Base-by-base conservation (phyloP, 805 yeast species). In the Schizosaccharomyces osmophilus region DNA sequence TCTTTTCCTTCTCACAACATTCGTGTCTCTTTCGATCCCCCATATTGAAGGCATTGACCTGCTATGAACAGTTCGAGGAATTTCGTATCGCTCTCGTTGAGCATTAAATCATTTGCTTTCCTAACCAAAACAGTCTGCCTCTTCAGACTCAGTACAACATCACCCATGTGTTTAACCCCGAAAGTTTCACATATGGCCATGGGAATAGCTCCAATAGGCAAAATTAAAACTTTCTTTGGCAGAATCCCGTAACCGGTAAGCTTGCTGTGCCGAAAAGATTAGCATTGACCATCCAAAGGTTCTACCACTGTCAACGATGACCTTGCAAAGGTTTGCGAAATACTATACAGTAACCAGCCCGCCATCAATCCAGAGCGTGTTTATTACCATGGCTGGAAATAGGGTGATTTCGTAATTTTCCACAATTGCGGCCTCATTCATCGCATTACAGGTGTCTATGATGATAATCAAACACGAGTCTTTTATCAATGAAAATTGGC, bases 401-500 rank as follows among this genome's bases (percentile, higher is more conserved):
- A 81, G 65, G 95, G 95, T 62, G 95, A 87, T 68, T 77, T 87
- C 68, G 93, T 86, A 42, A 82, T 87, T 62, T 87, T 87, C 76
- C 87, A 77, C 73, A 87, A 87, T 76, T 78, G 90, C 70, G 95
- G 95, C 57, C 89, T 87, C 11, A 84, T 90, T 85, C 95, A 87
- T 70, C 81, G 90, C 1, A 95, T 87, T 41, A 87, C 95, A 17
- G 95, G 95, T 61, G 95, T 87, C 72, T 83, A 87, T 72, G 82
- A 79, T 19, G 78, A 78, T 19, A 86, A 84, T 59, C 93, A 87
- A 69, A 81, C 79, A 67, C 79, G 95, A 71, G 75, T 87, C 69
- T 87, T 87, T 94, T 95, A 87, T 69, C 95, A 87, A 73, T 87
- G 95, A 73, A 87, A 87, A 73, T 85, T 87, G 70, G 95, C 95